phyloP scores from a whole-genome alignment of 1,284 basidiomycete genomes.

The Cutaneotrichosporon sp. region DNA sequence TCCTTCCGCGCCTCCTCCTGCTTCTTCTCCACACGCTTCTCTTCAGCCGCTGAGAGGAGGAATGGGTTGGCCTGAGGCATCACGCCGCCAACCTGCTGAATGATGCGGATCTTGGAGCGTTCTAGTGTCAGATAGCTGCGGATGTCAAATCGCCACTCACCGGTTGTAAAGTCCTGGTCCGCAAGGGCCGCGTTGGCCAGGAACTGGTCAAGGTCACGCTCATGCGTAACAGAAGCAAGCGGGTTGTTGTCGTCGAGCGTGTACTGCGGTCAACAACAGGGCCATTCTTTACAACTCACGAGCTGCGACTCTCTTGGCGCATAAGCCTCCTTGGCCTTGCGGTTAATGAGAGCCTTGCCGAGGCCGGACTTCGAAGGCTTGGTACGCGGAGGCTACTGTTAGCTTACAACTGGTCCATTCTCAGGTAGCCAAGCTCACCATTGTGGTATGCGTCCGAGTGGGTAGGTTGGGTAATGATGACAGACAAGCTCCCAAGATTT shows the following conservation, averaged over 20 bases:
- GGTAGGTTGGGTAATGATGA: neutral
- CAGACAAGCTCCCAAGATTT: slow-evolving; percentile 4
- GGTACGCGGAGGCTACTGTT: slow-evolving; percentile 39
- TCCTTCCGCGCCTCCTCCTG: slow-evolving; percentile 71
- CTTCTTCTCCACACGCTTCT: slow-evolving; percentile 68
- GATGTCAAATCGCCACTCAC: slow-evolving; percentile 55
- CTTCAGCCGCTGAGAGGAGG: slow-evolving; percentile 79
- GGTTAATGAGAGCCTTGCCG: slow-evolving; percentile 87
- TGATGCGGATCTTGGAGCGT: slow-evolving; percentile 85
- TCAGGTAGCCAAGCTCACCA: slow-evolving; percentile 13
- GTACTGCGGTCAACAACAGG: slow-evolving; percentile 59
- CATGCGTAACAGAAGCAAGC: slow-evolving; percentile 91
- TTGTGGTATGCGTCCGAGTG: neutral
- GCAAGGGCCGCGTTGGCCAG: slow-evolving; percentile 92
- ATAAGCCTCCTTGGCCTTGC: slow-evolving; percentile 75
- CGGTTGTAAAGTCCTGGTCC: slow-evolving; percentile 94
- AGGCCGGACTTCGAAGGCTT: slow-evolving; percentile 62
- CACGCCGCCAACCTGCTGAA: slow-evolving; percentile 63
- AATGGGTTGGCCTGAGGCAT: slow-evolving; percentile 72
- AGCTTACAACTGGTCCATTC: neutral
- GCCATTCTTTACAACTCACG: slow-evolving; percentile 56
- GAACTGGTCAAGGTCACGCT: slow-evolving; percentile 94
- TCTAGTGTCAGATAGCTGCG: slow-evolving; percentile 57
- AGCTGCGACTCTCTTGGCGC: slow-evolving; percentile 69
- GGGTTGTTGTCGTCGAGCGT: slow-evolving; percentile 72